These are phyloP conservation scores for Metschnikowia corniflorae DNA, from an alignment of 805 yeast genomes.

Conservation along the genomic window DNA sequence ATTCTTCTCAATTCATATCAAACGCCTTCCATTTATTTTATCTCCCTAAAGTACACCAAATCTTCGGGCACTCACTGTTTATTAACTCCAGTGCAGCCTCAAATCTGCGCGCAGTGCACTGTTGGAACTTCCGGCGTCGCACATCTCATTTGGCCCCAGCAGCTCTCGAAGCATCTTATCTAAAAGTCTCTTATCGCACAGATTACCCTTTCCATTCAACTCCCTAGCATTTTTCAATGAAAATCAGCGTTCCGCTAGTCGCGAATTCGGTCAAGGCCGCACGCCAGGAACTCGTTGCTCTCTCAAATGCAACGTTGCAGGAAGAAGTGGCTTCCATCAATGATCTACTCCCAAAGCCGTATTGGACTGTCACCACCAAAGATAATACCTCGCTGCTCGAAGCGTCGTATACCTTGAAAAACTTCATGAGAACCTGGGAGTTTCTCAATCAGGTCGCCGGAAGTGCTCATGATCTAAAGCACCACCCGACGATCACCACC, in stretches of 20 bases:
- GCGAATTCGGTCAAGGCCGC: slow-evolving; percentile 3
- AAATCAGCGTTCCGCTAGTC: slow-evolving; percentile 6
- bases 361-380: slow-evolving; percentile 7
- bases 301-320: slow-evolving; percentile 4
- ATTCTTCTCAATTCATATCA: no score
- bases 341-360: slow-evolving; percentile 46
- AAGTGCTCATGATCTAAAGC: slow-evolving; percentile 55
- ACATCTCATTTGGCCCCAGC: no score
- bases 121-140: no score
- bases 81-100: no score
- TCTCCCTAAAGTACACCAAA: no score
- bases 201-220: no score
- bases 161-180: no score
- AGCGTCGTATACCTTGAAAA: slow-evolving; percentile 41
- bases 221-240: slow-evolving; percentile 5
- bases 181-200: no score
- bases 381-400: slow-evolving; percentile 19
- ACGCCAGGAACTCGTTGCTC: slow-evolving; percentile 8
- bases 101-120: no score
- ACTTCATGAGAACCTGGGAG: slow-evolving; percentile 64
- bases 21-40: no score
- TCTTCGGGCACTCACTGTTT: no score
- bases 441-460: slow-evolving; percentile 57
- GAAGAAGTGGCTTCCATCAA: slow-evolving; percentile 36
- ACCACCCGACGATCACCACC: slow-evolving; percentile 69